phyloP scores from a whole-genome alignment of 495 filamentous ascomycete genomes.

The Friedmanniomyces simplex region DNA sequence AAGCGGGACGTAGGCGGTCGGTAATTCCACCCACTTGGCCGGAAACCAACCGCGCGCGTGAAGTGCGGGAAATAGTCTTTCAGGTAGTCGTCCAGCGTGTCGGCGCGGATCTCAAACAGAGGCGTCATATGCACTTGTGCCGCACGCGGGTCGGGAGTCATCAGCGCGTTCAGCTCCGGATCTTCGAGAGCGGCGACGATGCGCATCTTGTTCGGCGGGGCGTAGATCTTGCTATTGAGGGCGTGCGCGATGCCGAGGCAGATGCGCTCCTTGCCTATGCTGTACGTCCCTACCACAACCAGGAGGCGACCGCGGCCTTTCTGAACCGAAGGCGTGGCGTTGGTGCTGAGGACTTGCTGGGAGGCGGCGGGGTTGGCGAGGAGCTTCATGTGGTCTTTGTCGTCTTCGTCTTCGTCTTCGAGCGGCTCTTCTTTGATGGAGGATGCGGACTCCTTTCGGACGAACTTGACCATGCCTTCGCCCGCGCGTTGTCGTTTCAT shows the following conservation, averaged over 20 bases:
- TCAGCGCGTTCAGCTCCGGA: constrained; percentile 58
- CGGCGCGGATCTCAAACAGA: constrained; percentile 78
- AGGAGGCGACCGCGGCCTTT: constrained; percentile 56
- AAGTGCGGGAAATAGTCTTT: constrained; percentile 66
- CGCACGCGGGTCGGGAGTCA: constrained; percentile 69
- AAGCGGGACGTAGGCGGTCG: constrained; percentile 55
- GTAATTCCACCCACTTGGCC: constrained; percentile 88
- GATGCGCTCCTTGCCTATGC: constrained; percentile 94
- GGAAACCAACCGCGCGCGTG: constrained; percentile 77
- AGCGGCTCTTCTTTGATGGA: constrained; percentile 26
- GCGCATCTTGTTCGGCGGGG: constrained; percentile 65
- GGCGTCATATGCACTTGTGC: constrained; percentile 98
- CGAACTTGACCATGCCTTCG: constrained; percentile 54
- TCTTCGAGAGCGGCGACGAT: constrained; percentile 83
- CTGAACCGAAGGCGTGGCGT: constrained; percentile 17
- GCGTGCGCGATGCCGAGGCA: constrained; percentile 85
- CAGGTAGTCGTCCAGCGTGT: constrained; percentile 83
- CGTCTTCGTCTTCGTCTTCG: constrained; percentile 21
- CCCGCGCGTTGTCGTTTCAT: constrained; percentile 41
- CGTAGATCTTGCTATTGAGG: constrained; percentile 82
- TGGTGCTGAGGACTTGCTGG: constrained; percentile 17
- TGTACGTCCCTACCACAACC: constrained; percentile 92
- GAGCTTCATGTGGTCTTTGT: constrained; percentile 26
- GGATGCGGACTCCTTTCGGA: constrained; percentile 33
- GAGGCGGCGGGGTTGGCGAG: constrained; percentile 17